Base-by-base conservation (phyloP, 208 protist species). In the Leishmania guyanensis region DNA sequence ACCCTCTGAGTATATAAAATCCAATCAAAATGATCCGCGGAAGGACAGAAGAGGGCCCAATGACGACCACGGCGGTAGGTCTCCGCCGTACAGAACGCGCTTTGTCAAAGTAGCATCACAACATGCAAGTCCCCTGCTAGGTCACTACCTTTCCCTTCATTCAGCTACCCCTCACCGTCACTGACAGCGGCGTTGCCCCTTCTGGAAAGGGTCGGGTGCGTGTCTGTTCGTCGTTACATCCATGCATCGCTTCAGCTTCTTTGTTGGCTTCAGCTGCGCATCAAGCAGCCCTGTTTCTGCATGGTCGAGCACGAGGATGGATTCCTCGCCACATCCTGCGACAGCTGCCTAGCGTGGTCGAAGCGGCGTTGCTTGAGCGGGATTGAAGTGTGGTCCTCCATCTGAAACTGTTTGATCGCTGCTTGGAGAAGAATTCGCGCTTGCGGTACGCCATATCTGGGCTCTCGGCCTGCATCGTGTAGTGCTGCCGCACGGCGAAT, bases 391-490 rank as follows among this genome's bases (percentile, higher is more conserved):
- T 39, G 36, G 78, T 97, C 89, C 79, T 97, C 93, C 87, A 92
- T 89, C 80, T 93, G 89, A 81, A 97, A 97, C 43, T 94, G 87
- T 20, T 84, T 39, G 16, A 86, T 72, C 20, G 84, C 87, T 26
- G 90, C 43, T 91, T 89, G 29, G 86, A 90, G 83, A 96, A 95
- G 78, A 97, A 95, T 76, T 97, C 92, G 26, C 91, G 89, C 82
- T 86, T 87, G 50, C 85, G 81, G 78, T 93, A 92, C 17, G 91
- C 84, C 77, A 91, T 82, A 56, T 97, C 91, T 14, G 92, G 92
- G 82, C 93, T 95, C 66, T 96, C 94, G 22, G 77, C 79, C 74
- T 94, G 92, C 64, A 94, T 79, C 79, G 92, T 90, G 84, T 95
- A 95, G 80, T 96, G 92, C 77, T 96, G 91, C 70, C 60, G 86